These are phyloP conservation scores for Rubus idaeus DNA, from an alignment of 306 rosid genomes.

Conservation along the genomic window DNA sequence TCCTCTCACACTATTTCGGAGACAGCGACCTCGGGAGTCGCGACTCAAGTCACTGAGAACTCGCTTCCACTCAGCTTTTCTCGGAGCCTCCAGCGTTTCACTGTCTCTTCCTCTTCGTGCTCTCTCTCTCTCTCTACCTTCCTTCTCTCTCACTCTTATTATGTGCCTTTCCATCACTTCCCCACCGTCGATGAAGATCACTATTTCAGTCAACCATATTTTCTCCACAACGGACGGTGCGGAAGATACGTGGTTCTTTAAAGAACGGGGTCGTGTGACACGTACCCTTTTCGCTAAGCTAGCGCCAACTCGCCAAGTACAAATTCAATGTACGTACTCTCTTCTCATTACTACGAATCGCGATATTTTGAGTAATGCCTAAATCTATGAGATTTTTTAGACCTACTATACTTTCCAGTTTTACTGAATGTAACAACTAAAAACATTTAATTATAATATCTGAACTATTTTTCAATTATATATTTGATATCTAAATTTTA, in stretches of 20 bases:
- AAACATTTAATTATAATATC: too few species aligned
- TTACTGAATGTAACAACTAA: too few species aligned
- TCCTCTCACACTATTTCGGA: slow-evolving; percentile 6
- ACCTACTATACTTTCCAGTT: not conserved
- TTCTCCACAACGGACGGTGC: slow-evolving; percentile 1
- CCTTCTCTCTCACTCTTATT: not conserved
- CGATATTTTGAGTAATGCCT: not conserved
- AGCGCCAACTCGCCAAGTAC: not conserved
- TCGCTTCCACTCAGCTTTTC: slow-evolving; percentile 44
- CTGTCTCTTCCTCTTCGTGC: too few species aligned
- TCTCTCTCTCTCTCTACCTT: not conserved
- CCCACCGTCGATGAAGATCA: slow-evolving; percentile 12
- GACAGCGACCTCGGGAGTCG: slow-evolving; percentile 55
- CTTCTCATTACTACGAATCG: not conserved
- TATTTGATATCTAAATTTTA: too few species aligned
- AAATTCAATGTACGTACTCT: slow-evolving; percentile 16
- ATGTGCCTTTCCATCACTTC: not conserved
- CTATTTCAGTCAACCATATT: not conserved
- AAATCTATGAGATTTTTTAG: not conserved
- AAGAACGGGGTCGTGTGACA: not conserved
- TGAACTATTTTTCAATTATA: too few species aligned
- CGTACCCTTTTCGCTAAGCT: not conserved
- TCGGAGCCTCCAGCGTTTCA: slow-evolving; percentile 44
- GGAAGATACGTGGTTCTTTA: not conserved
- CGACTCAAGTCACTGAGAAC: slow-evolving; percentile 38